A percentile compares a stretch with the other conserved stretches of the same genome.
Evolutionary conservation across 495 filamentous ascomycete genomes (phyloP).

Genomic region (Apiosordaria backusii): DNA sequence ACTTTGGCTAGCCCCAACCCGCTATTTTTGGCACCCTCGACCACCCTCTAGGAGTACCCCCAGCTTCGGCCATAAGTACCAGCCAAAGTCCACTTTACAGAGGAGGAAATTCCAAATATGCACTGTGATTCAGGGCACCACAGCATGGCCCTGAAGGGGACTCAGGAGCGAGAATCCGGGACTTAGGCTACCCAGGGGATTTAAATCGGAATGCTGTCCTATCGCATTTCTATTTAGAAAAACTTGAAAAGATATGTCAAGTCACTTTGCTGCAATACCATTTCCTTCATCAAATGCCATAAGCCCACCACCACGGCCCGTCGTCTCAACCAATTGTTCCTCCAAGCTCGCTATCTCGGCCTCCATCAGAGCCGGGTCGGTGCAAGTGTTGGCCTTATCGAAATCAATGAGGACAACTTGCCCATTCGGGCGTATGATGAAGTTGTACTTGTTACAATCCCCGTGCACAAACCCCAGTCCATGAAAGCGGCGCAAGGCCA

Average conservation of each 20-base stretch:
- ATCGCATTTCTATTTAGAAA: conserved; percentile 16
- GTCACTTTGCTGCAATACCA: conserved; percentile 13
- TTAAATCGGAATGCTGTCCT: conserved; percentile 17
- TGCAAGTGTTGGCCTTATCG: too few species aligned
- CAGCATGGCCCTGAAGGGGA: conserved; percentile 22
- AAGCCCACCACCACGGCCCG: too few species aligned
- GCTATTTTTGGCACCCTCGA: conserved; percentile 17
- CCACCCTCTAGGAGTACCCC: conserved; percentile 15
- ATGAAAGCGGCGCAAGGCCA: too few species aligned
- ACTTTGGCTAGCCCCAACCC: conserved; percentile 14
- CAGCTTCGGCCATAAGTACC: conserved; percentile 10
- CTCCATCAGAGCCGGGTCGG: too few species aligned
- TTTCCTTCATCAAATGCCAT: too few species aligned
- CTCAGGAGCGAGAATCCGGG: conserved; percentile 40
- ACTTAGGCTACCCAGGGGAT: conserved; percentile 12
- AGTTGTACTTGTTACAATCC: too few species aligned
- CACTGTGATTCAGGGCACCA: conserved; percentile 15
- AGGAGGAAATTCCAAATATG: conserved; percentile 1
- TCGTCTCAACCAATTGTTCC: too few species aligned
- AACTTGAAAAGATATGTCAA: conserved; percentile 16
- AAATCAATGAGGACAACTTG: too few species aligned
- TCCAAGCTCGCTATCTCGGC: too few species aligned
- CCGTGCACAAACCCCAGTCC: too few species aligned
- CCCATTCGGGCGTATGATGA: too few species aligned
- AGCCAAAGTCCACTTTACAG: conserved; percentile 10